Base-by-base conservation (phyloP, 2,329 filamentous ascomycete genomes). In the Ascomycota sp. region DNA sequence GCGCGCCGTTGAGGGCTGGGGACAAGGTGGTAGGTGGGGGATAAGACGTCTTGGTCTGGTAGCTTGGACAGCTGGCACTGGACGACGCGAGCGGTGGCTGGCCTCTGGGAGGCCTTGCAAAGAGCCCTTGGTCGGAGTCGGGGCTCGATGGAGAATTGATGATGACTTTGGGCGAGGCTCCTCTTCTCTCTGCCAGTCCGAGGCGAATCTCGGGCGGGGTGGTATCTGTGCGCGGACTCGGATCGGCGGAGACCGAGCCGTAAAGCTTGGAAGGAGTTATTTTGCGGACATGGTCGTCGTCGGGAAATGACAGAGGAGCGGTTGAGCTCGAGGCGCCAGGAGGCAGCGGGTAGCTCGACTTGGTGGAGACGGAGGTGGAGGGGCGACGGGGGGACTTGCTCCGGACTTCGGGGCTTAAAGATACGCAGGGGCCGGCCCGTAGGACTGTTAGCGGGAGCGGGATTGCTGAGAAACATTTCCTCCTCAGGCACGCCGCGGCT, bases 391-490 rank as follows among this genome's bases (percentile, higher is more conserved):
- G 51, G 47, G 32, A 51, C 47, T 32, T 69, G 69, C 30, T 62
- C 62, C 21, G 74, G 67, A 33, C 73, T 77, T 42, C 72, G 68
- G 33, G 75, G 71, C 52, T 91, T 91, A 57, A 75, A 75, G 49
- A 92, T 91, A 45, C 81, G 71, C 53, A 93, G 55, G 35, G 83
- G 83, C 43, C 79, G 79, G 41, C 92, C 68, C 12, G 78, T 80
- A 33, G 82, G 79, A 43, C 79, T 82, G 43, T 82, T 72, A 29
- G 55, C 55, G 7, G 57, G 56, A 32, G 55, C 47, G n/a, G 63
- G 64, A 30, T 59, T 63, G 47, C 53, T 67, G 53, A 91, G 66
- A 57, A 91, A 86, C 59, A 91, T 75, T 63, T 86, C 81, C 53
- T 83, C 75, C 20, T 82, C 76, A 19, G 75, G 69, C 40, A 75